These are phyloP conservation scores for Salisapilia sapeloensis DNA, from an alignment of 352 stramenopile genomes.

Conservation along the genomic window DNA sequence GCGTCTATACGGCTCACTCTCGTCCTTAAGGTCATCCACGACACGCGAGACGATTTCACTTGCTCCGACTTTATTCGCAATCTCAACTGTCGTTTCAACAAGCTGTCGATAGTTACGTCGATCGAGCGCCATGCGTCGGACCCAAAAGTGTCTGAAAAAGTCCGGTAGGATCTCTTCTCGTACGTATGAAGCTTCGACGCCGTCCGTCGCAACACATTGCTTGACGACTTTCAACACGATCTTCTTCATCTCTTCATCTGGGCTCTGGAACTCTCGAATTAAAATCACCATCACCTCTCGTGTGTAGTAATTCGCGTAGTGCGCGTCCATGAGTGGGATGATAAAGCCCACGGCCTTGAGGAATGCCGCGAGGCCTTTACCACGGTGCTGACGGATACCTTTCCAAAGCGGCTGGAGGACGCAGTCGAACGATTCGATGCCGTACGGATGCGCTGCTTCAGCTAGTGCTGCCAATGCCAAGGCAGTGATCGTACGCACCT, in stretches of 20 bases:
- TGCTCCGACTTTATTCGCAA: constrained; percentile 98
- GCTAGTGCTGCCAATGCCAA: constrained; percentile 94
- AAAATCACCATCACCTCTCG: constrained; percentile 98
- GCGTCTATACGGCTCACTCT: constrained; percentile 95
- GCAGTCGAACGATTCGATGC: constrained; percentile 99
- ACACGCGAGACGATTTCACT: constrained; percentile 96
- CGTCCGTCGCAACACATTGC: constrained; percentile 97
- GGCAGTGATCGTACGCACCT: constrained; percentile 97
- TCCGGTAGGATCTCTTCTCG: constrained; percentile 96
- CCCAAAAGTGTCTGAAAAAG: constrained; percentile 99
- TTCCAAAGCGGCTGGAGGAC: constrained; percentile 96
- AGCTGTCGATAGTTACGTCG: constrained; percentile 96
- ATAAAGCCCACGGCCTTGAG: constrained; percentile 99
- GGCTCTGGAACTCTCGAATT: constrained; percentile 96
- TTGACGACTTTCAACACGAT: constrained; percentile 94
- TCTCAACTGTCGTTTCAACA: constrained; percentile 97
- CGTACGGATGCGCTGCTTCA: constrained; percentile 96
- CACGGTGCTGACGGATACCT: constrained; percentile 94
- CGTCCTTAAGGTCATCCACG: constrained; percentile 99
- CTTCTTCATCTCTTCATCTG: constrained; percentile 99
- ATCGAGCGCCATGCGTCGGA: constrained; percentile 96
- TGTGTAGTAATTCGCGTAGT: constrained; percentile 99
- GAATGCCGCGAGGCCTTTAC: constrained; percentile 96
- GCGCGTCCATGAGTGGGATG: constrained; percentile 98
- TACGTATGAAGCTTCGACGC: constrained; percentile 96